Percentiles rank a stretch among this genome's conserved stretches.
These are phyloP conservation scores for Boletus tylopilopsis DNA, from an alignment of 768 basidiomycete species.

Conservation along the genomic window DNA sequence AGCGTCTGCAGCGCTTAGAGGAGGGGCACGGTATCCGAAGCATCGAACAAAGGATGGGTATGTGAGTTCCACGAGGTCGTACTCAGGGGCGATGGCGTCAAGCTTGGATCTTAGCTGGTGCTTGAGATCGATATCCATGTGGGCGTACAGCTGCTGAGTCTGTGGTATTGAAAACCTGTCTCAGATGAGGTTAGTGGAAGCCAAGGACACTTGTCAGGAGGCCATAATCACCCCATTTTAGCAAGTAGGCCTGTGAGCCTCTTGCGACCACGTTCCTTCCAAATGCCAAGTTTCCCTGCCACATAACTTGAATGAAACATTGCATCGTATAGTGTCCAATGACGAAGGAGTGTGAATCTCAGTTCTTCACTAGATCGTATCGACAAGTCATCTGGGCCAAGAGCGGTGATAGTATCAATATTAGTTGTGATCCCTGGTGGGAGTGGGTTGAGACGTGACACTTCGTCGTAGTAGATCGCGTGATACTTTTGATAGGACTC, in stretches of 20 bases:
- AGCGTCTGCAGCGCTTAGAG: conserved; percentile 88
- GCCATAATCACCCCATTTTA: conserved; percentile 90
- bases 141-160: conserved; percentile 88
- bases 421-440: conserved; percentile 35
- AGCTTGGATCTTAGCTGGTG: conserved; percentile 74
- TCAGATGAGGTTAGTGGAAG: conserved; percentile 12
- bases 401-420: conserved; percentile 44
- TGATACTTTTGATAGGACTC: conserved; percentile 82
- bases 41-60: conserved; percentile 93
- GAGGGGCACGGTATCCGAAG: conserved; percentile 85
- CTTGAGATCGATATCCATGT: conserved; percentile 97
- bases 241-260: conserved; percentile 87
- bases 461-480: conserved; percentile 82
- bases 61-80: conserved; percentile 87
- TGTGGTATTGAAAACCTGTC: conserved; percentile 88
- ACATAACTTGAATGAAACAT: conserved; percentile 98
- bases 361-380: conserved; percentile 86
- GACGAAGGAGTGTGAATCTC: conserved; percentile 90
- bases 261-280: conserved; percentile 93
- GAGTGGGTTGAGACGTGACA: conserved; percentile 81
- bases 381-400: conserved; percentile 78
- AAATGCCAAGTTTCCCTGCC: conserved; percentile 90
- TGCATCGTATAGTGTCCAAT: conserved; percentile 97
- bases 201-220: neutral
- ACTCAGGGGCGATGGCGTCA: conserved; percentile 88